Evolutionary conservation across 176 grass and related monocot genomes (phyloP).

Genomic region (Coix lacrymajobi): DNA sequence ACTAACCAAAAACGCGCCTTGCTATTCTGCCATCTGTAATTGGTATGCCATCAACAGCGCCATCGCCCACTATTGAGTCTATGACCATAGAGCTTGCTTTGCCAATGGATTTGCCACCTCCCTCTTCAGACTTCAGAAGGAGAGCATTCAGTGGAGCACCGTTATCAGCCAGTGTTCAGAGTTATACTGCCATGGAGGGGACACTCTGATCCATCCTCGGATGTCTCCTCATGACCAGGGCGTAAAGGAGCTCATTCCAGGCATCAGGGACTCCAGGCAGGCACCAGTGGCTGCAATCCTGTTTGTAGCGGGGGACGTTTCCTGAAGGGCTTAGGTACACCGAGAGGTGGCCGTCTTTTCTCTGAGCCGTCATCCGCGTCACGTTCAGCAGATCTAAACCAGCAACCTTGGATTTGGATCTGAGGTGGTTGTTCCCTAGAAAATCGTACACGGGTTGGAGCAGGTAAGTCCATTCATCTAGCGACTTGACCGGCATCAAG

Average conservation of each 20-base stretch:
- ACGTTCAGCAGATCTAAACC: slow-evolving; percentile 63
- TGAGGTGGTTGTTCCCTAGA: slow-evolving; percentile 28
- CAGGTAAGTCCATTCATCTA: slow-evolving; percentile 45
- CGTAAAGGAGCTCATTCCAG: slow-evolving; percentile 85
- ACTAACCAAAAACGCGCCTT: not conserved
- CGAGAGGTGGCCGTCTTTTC: slow-evolving; percentile 79
- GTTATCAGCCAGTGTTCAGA: slow-evolving; percentile 19
- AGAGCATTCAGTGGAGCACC: not conserved
- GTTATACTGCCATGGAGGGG: not conserved
- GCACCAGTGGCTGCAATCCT: slow-evolving; percentile 98
- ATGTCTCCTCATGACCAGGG: slow-evolving; percentile 51
- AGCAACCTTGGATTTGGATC: slow-evolving; percentile 24
- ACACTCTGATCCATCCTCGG: slow-evolving; percentile 14
- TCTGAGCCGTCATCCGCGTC: slow-evolving; percentile 64
- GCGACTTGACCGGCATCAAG: slow-evolving; percentile 6
- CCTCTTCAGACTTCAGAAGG: not conserved
- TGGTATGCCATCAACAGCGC: not conserved
- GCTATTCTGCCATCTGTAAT: too few species aligned
- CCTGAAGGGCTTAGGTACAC: slow-evolving; percentile 53
- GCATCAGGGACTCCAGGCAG: slow-evolving; percentile 85
- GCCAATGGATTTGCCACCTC: not conserved
- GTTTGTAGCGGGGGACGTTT: slow-evolving; percentile 46
- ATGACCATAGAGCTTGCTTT: not conserved
- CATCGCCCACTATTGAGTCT: not conserved
- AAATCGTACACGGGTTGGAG: slow-evolving; percentile 52